A percentile compares a stretch with the other conserved stretches of the same genome.
phyloP scores from a whole-genome alignment of 2,329 filamentous ascomycete species.

The Neurospora sp. region DNA sequence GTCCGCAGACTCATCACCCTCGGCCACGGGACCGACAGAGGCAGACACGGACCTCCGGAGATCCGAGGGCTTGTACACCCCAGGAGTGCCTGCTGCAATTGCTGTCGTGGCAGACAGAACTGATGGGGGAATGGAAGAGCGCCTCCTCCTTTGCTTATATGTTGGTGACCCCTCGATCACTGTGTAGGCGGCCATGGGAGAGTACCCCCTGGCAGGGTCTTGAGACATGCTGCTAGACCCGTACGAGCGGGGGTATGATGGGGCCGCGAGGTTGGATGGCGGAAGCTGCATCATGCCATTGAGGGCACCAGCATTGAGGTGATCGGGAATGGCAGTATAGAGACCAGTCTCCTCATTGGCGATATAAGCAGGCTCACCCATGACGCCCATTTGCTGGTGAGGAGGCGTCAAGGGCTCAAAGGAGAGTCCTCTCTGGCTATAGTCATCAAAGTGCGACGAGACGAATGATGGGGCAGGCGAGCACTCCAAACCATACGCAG shows the following conservation, averaged over 20 bases:
- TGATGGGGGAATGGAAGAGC: slow-evolving; percentile 82
- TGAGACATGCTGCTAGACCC: slow-evolving; percentile 47
- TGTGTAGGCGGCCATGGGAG: slow-evolving; percentile 54
- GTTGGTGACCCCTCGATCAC: slow-evolving; percentile 97
- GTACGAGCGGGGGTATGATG: slow-evolving; percentile 69
- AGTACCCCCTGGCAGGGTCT: not conserved
- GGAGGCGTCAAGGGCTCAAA: slow-evolving; percentile 96
- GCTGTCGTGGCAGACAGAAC: slow-evolving; percentile 59
- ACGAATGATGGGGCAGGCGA: slow-evolving; percentile 96
- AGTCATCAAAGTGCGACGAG: slow-evolving; percentile 97
- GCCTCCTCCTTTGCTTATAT: slow-evolving; percentile 92
- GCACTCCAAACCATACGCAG: slow-evolving; percentile 87
- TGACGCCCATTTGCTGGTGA: slow-evolving; percentile 73
- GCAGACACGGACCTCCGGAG: slow-evolving; percentile 82
- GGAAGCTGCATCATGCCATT: slow-evolving; percentile 88
- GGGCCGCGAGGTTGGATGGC: slow-evolving; percentile 70
- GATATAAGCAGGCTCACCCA: slow-evolving; percentile 89
- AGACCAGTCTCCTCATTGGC: slow-evolving; percentile 95
- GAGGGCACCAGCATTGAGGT: slow-evolving; percentile 57
- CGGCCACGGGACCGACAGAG: slow-evolving; percentile 72
- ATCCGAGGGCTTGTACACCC: slow-evolving; percentile 69
- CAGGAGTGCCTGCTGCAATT: slow-evolving; percentile 41
- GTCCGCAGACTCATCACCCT: slow-evolving; percentile 67
- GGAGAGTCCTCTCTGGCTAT: slow-evolving; percentile 89
- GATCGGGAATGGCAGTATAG: slow-evolving; percentile 89